These are phyloP conservation scores for Backusella mclennaniae DNA, from an alignment of 192 early-diverging fungal genomes.

Conservation along the genomic window DNA sequence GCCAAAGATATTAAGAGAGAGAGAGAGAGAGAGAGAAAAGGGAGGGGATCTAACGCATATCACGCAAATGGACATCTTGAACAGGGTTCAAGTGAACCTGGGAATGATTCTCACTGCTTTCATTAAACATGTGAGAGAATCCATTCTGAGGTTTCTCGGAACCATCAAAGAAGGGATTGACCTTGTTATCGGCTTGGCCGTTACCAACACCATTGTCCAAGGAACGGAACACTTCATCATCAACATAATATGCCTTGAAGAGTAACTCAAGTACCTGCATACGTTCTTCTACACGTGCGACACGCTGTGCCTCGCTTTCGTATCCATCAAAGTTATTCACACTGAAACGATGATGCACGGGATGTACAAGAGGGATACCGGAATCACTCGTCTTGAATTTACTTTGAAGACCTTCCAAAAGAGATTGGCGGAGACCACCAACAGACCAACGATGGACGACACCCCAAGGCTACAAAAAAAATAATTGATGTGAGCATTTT, in stretches of 20 bases:
- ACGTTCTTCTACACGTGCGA: conserved; percentile 24
- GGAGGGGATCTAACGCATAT: conserved; percentile 4
- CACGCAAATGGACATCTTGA: conserved; percentile 16
- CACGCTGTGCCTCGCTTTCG: conserved; percentile 26
- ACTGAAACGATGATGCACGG: conserved; percentile 28
- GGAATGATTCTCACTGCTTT: background rate
- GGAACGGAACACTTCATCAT: conserved; percentile 32
- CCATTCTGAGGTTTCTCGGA: conserved; percentile 1
- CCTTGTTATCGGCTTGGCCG: background rate
- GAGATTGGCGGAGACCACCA: conserved; percentile 31
- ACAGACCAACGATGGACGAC: conserved; percentile 38
- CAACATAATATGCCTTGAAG: conserved; percentile 33
- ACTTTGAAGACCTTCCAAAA: conserved; percentile 21
- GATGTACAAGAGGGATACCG: conserved; percentile 28
- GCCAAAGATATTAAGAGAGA: background rate
- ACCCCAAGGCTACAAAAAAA: conserved; percentile 24
- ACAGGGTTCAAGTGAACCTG: background rate
- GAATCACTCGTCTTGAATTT: conserved; percentile 30
- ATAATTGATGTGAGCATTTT: too few relatives aligned
- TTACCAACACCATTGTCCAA: background rate
- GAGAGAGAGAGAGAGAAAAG: background rate
- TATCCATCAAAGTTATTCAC: conserved; percentile 16
- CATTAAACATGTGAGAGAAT: conserved; percentile 28
- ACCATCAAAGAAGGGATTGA: background rate
- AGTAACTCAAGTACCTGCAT: conserved; percentile 28